Percentiles rank a stretch among this genome's conserved stretches.
These are phyloP conservation scores for Cadophora sp. DNA, from an alignment of 2,329 filamentous ascomycete genomes.

Conservation along the genomic window DNA sequence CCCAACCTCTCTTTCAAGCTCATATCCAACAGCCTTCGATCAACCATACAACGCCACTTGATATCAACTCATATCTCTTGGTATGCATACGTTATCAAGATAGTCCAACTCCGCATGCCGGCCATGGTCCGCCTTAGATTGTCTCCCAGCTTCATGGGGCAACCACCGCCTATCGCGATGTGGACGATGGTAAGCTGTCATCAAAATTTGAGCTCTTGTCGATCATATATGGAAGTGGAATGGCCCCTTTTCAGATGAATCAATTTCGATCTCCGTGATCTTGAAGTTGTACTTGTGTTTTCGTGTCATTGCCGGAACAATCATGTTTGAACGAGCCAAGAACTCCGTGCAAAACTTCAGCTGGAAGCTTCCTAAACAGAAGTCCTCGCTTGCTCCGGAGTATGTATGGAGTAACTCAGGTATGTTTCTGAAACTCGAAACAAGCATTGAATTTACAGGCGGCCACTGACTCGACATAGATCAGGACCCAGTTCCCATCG, in stretches of 20 bases:
- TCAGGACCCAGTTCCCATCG: slow-evolving; percentile 18
- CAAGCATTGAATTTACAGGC: neutral
- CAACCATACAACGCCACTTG: slow-evolving; percentile 4
- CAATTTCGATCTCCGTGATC: neutral
- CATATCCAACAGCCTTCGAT: neutral
- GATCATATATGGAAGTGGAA: slow-evolving; percentile 1
- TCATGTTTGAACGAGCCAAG: slow-evolving; percentile 25
- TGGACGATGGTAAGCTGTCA: neutral
- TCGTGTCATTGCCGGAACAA: neutral
- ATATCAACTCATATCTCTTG: slow-evolving; percentile 8
- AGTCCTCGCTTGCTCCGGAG: slow-evolving; percentile 23
- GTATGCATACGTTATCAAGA: slow-evolving; percentile 1
- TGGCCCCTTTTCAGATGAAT: neutral
- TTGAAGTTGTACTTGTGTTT: neutral
- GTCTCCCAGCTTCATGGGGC: slow-evolving; percentile 1
- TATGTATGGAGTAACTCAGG: slow-evolving; percentile 27
- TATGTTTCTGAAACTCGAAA: neutral
- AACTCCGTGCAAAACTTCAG: slow-evolving; percentile 21
- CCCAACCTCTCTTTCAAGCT: neutral
- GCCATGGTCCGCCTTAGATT: slow-evolving; percentile 1
- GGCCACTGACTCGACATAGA: neutral
- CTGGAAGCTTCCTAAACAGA: slow-evolving; percentile 27
- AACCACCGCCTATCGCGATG: slow-evolving; percentile 2
- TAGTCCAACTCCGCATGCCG: slow-evolving; percentile 6
- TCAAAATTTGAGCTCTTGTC: neutral